Conservation (phyloP, 139 green algal species). For the Gonium pectorale region DNA sequence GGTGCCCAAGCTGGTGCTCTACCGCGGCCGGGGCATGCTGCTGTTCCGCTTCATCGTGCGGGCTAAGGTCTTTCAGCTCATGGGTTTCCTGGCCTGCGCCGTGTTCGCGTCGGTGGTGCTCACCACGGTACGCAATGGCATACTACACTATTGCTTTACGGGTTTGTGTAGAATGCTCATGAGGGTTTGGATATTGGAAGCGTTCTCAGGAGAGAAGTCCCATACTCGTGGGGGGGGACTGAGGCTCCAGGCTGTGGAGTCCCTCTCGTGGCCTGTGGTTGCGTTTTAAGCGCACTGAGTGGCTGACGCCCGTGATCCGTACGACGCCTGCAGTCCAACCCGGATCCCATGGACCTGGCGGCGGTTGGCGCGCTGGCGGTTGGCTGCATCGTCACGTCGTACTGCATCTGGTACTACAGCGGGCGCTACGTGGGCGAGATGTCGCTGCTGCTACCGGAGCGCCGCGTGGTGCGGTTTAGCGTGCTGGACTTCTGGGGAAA, state of each 20-base stretch:
- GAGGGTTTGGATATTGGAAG: too few species aligned
- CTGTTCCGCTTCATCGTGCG: slow-evolving; percentile 79
- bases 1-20: slow-evolving; percentile 66
- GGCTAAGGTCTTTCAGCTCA: slow-evolving; percentile 82
- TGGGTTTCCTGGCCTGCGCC: slow-evolving; percentile 55
- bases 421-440: slow-evolving; percentile 86
- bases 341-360: slow-evolving; percentile 38
- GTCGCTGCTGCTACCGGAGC: slow-evolving; percentile 67
- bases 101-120: slow-evolving; percentile 34
- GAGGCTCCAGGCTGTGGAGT: too few species aligned
- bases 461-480: slow-evolving; percentile 53
- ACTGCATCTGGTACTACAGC: slow-evolving; percentile 74
- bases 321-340: slow-evolving; percentile 39
- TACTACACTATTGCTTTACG: too few species aligned
- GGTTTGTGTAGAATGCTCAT: too few species aligned
- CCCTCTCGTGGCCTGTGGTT: too few species aligned
- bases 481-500: slow-evolving; percentile 88
- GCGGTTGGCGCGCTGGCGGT: slow-evolving; percentile 46
- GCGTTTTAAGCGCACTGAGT: too few species aligned
- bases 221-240: too few species aligned
- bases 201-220: too few species aligned
- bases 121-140: slow-evolving; percentile 27
- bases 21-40: slow-evolving; percentile 73
- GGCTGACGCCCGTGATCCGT: neutral
- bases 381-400: slow-evolving; percentile 62